phyloP scores from a whole-genome alignment of 257 asterid species.

The Solanum bulbocastanum region DNA sequence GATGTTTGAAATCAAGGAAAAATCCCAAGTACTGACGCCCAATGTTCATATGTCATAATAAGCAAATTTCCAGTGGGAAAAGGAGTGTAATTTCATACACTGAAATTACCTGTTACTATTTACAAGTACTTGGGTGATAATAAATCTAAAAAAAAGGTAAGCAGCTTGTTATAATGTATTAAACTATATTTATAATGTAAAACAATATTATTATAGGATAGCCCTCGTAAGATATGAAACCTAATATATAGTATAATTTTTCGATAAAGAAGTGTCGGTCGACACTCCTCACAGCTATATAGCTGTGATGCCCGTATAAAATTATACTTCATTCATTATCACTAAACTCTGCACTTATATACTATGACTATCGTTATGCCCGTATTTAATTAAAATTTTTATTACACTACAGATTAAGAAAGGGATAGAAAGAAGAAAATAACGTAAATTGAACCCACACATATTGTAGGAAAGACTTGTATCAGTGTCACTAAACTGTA shows the following conservation, averaged over 20 bases:
- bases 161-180: background rate
- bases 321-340: background rate
- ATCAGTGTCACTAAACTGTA: background rate
- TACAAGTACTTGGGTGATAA: background rate
- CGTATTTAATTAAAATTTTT: background rate
- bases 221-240: too few relatives aligned
- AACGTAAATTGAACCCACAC: background rate
- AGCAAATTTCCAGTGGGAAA: background rate
- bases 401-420: background rate
- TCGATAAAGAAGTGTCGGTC: too few relatives aligned
- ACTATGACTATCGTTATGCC: background rate
- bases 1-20: background rate
- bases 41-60: background rate
- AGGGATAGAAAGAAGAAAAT: background rate
- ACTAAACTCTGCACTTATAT: background rate
- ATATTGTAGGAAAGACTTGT: background rate
- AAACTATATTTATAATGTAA: too few relatives aligned
- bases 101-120: background rate
- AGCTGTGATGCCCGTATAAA: background rate
- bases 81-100: background rate
- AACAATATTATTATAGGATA: too few relatives aligned
- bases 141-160: background rate
- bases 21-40: background rate
- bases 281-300: too few relatives aligned
- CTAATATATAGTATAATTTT: too few relatives aligned